Percentiles rank a stretch among this genome's conserved stretches.
phyloP scores from a whole-genome alignment of 1,284 basidiomycete species.

The Xerocomus amazonicus region DNA sequence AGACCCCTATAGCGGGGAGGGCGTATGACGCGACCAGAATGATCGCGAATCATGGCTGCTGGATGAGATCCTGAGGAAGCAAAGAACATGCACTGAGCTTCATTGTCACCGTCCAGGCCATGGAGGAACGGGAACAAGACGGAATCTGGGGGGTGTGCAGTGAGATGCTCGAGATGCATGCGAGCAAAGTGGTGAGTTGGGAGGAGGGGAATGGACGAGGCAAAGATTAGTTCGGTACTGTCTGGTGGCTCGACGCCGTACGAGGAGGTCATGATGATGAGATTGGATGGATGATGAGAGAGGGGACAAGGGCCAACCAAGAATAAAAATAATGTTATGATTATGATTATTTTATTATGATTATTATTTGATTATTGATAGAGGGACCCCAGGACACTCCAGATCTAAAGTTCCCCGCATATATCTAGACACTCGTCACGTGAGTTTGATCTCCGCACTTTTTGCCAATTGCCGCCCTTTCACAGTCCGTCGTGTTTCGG shows the following conservation, averaged over 20 bases:
- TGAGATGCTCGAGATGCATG: slow-evolving; percentile 60
- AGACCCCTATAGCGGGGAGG: slow-evolving; percentile 58
- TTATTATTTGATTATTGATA: too few species aligned
- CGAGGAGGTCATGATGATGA: slow-evolving; percentile 14
- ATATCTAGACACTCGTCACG: slow-evolving; percentile 21
- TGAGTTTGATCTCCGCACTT: slow-evolving; percentile 21
- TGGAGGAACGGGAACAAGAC: slow-evolving; percentile 83
- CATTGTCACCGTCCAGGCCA: slow-evolving; percentile 76
- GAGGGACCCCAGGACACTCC: slow-evolving; percentile 17
- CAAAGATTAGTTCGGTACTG: slow-evolving; percentile 36
- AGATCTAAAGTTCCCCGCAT: slow-evolving; percentile 26
- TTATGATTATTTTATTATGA: too few species aligned
- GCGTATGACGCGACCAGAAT: slow-evolving; percentile 23
- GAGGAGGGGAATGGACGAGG: slow-evolving; percentile 37
- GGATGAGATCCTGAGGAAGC: slow-evolving; percentile 33
- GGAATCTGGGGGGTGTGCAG: slow-evolving; percentile 68
- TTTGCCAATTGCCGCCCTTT: slow-evolving; percentile 24
- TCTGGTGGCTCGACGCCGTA: slow-evolving; percentile 36
- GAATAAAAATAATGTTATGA: background rate
- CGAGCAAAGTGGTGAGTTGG: slow-evolving; percentile 53
- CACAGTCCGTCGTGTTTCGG: slow-evolving; percentile 15
- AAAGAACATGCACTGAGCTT: slow-evolving; percentile 77
- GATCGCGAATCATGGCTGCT: slow-evolving; percentile 26
- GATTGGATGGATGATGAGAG: background rate
- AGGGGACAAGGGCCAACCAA: too few species aligned